Conservation (phyloP, 768 basidiomycete species). For the Tephrocybe sp. region DNA sequence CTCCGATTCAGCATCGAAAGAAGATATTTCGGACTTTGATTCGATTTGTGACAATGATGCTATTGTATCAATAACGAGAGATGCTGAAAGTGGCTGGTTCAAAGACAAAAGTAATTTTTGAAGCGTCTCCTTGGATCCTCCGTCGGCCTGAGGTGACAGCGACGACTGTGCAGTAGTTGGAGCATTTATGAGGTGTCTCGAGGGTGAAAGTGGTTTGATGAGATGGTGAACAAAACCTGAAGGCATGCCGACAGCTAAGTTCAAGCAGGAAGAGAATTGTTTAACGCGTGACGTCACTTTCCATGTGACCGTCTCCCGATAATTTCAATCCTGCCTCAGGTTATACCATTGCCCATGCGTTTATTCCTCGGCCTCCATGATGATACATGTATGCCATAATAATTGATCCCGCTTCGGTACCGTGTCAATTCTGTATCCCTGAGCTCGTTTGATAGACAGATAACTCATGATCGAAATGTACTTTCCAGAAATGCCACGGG, state of each 20-base stretch:
- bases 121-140: constrained; percentile 28
- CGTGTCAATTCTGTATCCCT: no score
- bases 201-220: constrained; percentile 28
- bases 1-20: constrained; percentile 23
- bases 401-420: no score
- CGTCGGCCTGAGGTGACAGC: constrained; percentile 1
- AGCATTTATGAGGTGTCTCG: constrained; percentile 20
- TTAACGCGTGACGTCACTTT: constrained; percentile 20
- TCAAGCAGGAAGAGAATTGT: not conserved
- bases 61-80: constrained; percentile 22
- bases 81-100: constrained; percentile 22
- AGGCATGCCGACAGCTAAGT: constrained; percentile 18
- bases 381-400: no score
- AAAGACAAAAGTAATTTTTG: constrained; percentile 37
- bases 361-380: no score
- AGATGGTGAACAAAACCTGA: constrained; percentile 40
- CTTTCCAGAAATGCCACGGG: no score
- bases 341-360: no score
- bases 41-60: constrained; percentile 27
- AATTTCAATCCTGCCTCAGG: no score
- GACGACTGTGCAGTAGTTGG: not conserved
- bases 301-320: constrained; percentile 5
- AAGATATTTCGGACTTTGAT: constrained; percentile 9
- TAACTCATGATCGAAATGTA: no score
- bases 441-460: no score